These are phyloP conservation scores for Penicillium rolfsii DNA, from an alignment of 2,329 filamentous ascomycete genomes.

Conservation along the genomic window DNA sequence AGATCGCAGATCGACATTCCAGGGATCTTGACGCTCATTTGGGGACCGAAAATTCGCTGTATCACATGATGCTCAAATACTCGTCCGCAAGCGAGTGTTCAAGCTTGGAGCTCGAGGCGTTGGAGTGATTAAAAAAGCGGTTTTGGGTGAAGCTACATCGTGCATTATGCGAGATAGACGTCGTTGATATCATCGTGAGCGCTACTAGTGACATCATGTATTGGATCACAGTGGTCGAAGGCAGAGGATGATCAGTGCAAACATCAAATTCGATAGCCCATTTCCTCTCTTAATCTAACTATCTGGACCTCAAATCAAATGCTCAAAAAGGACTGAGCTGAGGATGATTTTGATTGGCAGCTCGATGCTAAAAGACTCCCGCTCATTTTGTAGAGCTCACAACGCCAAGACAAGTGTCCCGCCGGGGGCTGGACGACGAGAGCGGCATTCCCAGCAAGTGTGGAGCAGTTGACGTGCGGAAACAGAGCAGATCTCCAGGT, in stretches of 20 bases:
- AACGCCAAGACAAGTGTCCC: constrained; percentile 13
- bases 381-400: background rate
- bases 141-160: constrained; percentile 1
- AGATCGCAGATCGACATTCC: no score
- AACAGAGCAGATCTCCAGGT: background rate
- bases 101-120: background rate
- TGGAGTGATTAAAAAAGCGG: background rate
- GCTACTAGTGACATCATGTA: constrained; percentile 21
- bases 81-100: background rate
- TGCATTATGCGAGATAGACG: background rate
- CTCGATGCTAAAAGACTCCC: background rate
- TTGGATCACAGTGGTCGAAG: background rate
- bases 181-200: constrained; percentile 10
- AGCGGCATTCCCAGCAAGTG: constrained; percentile 6
- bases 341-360: background rate
- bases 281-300: no score
- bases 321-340: no score
- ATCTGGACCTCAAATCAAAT: no score
- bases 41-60: background rate
- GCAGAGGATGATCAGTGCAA: background rate
- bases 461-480: constrained; percentile 14
- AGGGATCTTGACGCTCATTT: background rate
- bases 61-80: constrained; percentile 3
- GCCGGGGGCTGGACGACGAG: constrained; percentile 1
- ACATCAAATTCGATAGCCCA: background rate